These are phyloP conservation scores for Cenchrus fungigraminus DNA, from an alignment of 176 grass and related monocot genomes.

Conservation along the genomic window DNA sequence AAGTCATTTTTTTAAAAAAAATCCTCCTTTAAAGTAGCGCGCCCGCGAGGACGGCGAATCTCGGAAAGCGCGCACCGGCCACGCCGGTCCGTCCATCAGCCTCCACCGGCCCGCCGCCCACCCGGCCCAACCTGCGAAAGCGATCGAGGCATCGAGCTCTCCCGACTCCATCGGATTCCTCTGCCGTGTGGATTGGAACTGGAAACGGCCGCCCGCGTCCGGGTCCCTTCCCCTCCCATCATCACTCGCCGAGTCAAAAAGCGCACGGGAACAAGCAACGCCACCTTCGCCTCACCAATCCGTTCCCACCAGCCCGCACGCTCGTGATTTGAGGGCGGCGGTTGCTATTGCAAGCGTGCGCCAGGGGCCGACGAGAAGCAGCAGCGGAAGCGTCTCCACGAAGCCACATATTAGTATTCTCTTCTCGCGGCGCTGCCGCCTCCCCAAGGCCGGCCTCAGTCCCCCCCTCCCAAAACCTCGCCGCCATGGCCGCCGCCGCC, in stretches of 20 bases:
- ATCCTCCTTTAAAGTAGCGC: too few species aligned
- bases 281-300: background rate
- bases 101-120: too few species aligned
- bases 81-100: too few species aligned
- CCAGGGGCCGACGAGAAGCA: background rate
- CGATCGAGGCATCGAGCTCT: too few species aligned
- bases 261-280: background rate
- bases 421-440: too few species aligned
- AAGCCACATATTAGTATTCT: too few species aligned
- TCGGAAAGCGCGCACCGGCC: too few species aligned
- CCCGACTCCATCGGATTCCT: background rate
- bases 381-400: background rate
- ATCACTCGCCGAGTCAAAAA: background rate
- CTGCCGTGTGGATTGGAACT: background rate
- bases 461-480: constrained; percentile 1
- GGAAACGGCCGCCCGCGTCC: background rate
- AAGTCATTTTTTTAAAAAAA: too few species aligned
- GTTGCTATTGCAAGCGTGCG: background rate
- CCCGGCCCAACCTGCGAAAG: too few species aligned
- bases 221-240: background rate
- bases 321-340: background rate
- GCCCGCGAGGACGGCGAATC: too few species aligned
- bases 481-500: constrained; percentile 4
- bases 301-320: background rate
- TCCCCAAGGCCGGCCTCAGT: too few species aligned